Conservation (phyloP, 1,284 basidiomycete species). For the Sporisorium scitamineum region DNA sequence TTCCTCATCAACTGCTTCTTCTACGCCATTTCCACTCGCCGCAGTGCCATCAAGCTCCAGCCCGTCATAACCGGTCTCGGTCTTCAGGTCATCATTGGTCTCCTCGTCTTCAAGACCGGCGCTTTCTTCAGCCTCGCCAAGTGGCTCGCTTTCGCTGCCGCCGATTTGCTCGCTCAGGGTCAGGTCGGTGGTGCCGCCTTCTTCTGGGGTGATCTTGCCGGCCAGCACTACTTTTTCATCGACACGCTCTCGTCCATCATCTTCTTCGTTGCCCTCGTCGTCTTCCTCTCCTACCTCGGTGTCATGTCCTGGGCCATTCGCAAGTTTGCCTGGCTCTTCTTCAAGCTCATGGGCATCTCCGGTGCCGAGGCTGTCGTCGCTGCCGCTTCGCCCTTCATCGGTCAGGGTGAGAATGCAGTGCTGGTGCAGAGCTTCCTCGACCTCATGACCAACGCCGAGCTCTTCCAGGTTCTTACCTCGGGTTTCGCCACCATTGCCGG, state of each 20-base stretch:
- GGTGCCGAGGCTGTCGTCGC: constrained; percentile 93
- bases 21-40: constrained; percentile 53
- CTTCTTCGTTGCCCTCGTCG: constrained; percentile 75
- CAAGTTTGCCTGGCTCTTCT: constrained; percentile 86
- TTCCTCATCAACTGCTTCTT: constrained; percentile 60
- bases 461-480: constrained; percentile 89
- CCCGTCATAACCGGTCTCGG: constrained; percentile 60
- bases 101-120: constrained; percentile 65
- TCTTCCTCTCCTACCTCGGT: constrained; percentile 73
- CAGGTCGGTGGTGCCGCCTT: constrained; percentile 61
- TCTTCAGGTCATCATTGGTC: constrained; percentile 63
- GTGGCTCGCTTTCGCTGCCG: constrained; percentile 62
- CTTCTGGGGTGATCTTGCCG: constrained; percentile 57
- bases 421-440: constrained; percentile 80
- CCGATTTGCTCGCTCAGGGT: constrained; percentile 61
- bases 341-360: constrained; percentile 78
- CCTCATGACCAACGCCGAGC: constrained; percentile 86
- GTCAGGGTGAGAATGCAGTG: constrained; percentile 70
- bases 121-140: constrained; percentile 57
- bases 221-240: constrained; percentile 62
- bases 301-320: constrained; percentile 61
- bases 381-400: constrained; percentile 89
- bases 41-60: constrained; percentile 53
- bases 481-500: constrained; percentile 87
- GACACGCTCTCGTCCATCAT: constrained; percentile 74